Evolutionary conservation across 2,329 filamentous ascomycete species (phyloP).

Genomic region (Pseudogymnoascus sp.): DNA sequence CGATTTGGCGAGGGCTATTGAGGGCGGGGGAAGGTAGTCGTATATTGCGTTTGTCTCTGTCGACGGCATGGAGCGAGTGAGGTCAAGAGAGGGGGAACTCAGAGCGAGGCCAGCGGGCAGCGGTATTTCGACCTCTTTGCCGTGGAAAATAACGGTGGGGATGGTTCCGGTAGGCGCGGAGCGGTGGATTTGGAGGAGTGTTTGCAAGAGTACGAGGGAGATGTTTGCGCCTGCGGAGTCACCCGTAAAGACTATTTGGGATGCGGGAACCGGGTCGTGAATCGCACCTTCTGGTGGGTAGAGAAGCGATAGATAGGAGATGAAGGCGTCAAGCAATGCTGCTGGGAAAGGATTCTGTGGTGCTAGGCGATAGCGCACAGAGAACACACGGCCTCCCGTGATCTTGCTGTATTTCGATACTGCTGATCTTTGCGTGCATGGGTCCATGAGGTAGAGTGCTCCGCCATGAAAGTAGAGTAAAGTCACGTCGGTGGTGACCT

Average conservation of each 20-base stretch:
- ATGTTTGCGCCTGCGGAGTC: conserved; percentile 70
- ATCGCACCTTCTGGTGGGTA: conserved; percentile 61
- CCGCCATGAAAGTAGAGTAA: conserved; percentile 71
- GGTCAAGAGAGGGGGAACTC: conserved; percentile 63
- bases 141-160: conserved; percentile 51
- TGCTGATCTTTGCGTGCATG: conserved; percentile 52
- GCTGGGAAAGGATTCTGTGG: conserved; percentile 69
- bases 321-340: conserved; percentile 62
- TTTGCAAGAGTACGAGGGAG: conserved; percentile 55
- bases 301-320: conserved; percentile 63
- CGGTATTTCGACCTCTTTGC: conserved; percentile 47
- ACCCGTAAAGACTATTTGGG: conserved; percentile 62
- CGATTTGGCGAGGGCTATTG: conserved; percentile 32
- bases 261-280: conserved; percentile 56
- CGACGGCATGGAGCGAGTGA: conserved; percentile 54
- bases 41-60: conserved; percentile 43
- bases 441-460: conserved; percentile 65
- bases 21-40: conserved; percentile 50
- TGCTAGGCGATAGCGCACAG: conserved; percentile 66
- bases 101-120: conserved; percentile 58
- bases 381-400: conserved; percentile 60
- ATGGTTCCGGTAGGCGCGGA: conserved; percentile 35
- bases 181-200: conserved; percentile 55
- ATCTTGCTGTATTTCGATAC: conserved; percentile 57
- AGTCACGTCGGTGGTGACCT: conserved; percentile 53